These are phyloP conservation scores for Leishmania tropica DNA, from an alignment of 208 protist genomes.

Conservation along the genomic window DNA sequence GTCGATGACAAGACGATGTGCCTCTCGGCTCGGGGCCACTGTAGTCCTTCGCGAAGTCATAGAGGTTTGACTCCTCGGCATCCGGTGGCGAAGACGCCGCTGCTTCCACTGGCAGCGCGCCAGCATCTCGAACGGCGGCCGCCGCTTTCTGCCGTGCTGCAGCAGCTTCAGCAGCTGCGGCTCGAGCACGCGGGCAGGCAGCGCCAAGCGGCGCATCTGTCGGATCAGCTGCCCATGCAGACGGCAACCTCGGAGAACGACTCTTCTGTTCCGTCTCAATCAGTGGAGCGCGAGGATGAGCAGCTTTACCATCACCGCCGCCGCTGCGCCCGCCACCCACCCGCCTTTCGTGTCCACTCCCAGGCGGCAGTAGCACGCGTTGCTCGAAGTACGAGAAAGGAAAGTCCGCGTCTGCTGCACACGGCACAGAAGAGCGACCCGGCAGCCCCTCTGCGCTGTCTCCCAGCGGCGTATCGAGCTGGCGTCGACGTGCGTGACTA, in stretches of 20 bases:
- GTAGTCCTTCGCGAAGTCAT: neutral
- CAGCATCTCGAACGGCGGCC: neutral
- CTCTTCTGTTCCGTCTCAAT: neutral
- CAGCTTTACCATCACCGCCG: neutral
- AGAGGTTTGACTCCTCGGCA: neutral
- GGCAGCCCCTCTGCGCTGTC: neutral
- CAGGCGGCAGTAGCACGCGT: constrained; percentile 50
- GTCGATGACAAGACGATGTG: neutral
- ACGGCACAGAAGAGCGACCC: neutral
- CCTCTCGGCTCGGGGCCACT: neutral
- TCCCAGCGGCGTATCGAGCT: neutral
- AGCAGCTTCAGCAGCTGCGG: neutral
- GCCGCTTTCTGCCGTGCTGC: neutral
- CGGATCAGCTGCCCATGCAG: neutral
- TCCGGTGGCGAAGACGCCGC: neutral
- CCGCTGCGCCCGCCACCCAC: neutral
- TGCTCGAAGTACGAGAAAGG: constrained; percentile 43
- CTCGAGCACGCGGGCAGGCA: neutral
- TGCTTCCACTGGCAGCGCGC: neutral
- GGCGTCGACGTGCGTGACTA: neutral
- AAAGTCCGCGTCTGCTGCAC: constrained; percentile 3
- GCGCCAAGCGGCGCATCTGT: neutral
- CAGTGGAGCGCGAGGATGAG: neutral
- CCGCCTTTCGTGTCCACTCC: constrained; percentile 40
- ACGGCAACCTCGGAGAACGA: neutral